These are phyloP conservation scores for Tuber magnatum DNA, from an alignment of 495 filamentous ascomycete species.

Conservation along the genomic window DNA sequence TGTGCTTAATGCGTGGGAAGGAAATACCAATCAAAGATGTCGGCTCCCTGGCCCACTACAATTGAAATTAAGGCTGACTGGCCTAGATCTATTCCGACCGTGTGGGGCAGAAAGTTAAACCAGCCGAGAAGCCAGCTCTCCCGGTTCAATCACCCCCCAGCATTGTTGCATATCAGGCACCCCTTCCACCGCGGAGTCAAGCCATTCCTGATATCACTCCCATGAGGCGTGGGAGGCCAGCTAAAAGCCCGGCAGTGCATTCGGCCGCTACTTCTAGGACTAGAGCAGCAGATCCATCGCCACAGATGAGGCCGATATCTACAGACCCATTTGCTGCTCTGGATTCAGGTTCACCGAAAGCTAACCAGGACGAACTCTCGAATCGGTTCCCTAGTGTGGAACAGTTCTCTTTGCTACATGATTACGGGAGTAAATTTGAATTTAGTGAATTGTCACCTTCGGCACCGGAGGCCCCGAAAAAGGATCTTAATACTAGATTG, in stretches of 20 bases:
- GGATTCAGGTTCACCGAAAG: slow-evolving; percentile 55
- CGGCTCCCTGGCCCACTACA: slow-evolving; percentile 41
- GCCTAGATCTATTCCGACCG: slow-evolving; percentile 34
- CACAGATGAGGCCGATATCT: slow-evolving; percentile 62
- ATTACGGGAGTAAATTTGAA: slow-evolving; percentile 79
- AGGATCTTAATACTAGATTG: slow-evolving; percentile 64
- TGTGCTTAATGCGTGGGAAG: slow-evolving; percentile 78
- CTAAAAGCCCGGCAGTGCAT: slow-evolving; percentile 46
- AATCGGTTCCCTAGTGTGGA: slow-evolving; percentile 84
- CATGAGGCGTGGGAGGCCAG: slow-evolving; percentile 83
- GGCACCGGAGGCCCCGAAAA: slow-evolving; percentile 48
- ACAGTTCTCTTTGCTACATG: slow-evolving; percentile 84
- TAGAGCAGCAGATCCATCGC: slow-evolving; percentile 27
- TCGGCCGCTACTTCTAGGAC: slow-evolving; percentile 37
- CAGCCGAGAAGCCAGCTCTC: slow-evolving; percentile 31
- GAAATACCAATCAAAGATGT: slow-evolving; percentile 90
- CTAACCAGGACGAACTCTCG: slow-evolving; percentile 65
- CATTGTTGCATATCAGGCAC: slow-evolving; percentile 52
- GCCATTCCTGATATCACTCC: slow-evolving; percentile 84
- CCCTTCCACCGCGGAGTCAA: slow-evolving; percentile 59
- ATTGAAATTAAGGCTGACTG: slow-evolving; percentile 11
- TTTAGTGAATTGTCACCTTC: slow-evolving; percentile 56
- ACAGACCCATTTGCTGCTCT: slow-evolving; percentile 85
- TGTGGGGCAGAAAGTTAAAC: slow-evolving; percentile 11
- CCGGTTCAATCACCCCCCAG: slow-evolving; percentile 38